Percentiles rank a stretch among this genome's conserved stretches.
Conservation (phyloP, 495 filamentous ascomycete species). For the Terfezia claveryi region DNA sequence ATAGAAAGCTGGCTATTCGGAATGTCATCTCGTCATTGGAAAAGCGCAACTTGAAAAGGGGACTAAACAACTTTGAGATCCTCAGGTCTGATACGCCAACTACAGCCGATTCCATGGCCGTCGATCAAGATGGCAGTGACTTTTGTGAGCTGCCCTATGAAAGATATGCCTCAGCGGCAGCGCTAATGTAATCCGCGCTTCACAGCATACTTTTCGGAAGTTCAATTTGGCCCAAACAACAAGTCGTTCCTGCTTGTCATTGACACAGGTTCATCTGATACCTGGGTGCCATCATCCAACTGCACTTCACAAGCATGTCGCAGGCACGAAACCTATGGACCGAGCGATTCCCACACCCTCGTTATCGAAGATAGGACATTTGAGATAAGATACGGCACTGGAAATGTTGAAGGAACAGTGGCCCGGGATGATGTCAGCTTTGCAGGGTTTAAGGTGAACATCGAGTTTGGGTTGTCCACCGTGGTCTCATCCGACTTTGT, state of each 20-base stretch:
- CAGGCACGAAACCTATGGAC: constrained; percentile 43
- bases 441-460: constrained; percentile 35
- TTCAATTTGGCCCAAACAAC: constrained; percentile 41
- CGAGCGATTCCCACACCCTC: constrained; percentile 34
- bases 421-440: constrained; percentile 42
- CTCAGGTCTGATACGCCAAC: constrained; percentile 3
- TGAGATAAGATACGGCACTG: constrained; percentile 47
- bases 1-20: constrained; percentile 9
- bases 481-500: constrained; percentile 44
- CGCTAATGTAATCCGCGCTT: neutral
- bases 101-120: constrained; percentile 12
- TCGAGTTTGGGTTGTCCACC: constrained; percentile 48
- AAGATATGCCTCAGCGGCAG: neutral
- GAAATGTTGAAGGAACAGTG: constrained; percentile 38
- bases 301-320: constrained; percentile 41
- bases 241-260: constrained; percentile 50
- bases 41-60: constrained; percentile 4
- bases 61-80: constrained; percentile 4
- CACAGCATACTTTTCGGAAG: constrained; percentile 44
- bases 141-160: constrained; percentile 5
- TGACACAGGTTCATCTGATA: constrained; percentile 56
- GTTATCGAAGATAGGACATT: constrained; percentile 29
- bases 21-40: constrained; percentile 9
- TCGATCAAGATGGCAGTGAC: constrained; percentile 12
- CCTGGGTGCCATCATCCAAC: constrained; percentile 50